Conservation (phyloP, 345 rosid genomes). For the Salix caprea region DNA sequence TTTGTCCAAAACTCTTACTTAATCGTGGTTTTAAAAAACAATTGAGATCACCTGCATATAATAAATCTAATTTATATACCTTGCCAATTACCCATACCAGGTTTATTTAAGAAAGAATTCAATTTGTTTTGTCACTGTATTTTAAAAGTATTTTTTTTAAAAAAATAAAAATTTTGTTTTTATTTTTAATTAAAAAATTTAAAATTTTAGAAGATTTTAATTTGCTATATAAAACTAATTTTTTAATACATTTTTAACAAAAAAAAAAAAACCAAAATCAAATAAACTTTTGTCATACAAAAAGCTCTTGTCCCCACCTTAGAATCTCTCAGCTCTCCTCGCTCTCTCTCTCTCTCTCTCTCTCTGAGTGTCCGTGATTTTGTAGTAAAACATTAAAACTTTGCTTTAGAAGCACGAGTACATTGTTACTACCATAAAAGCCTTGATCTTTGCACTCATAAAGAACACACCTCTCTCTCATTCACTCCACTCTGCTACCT, state of each 20-base stretch:
- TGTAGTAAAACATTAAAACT: not conserved
- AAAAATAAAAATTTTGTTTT: too few species aligned
- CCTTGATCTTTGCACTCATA: not conserved
- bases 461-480: not conserved
- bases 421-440: not conserved
- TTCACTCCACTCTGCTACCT: not conserved
- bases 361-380: not conserved
- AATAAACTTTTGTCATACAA: not conserved
- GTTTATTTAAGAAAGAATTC: too few species aligned
- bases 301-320: not conserved
- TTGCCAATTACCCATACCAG: accelerated
- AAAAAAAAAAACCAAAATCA: too few species aligned
- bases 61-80: too few species aligned
- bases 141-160: too few species aligned
- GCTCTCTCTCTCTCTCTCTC: not conserved
- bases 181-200: too few species aligned
- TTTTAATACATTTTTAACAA: too few species aligned
- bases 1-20: too few species aligned
- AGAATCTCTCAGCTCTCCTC: not conserved
- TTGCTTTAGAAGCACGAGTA: not conserved
- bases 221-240: too few species aligned
- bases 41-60: not conserved
- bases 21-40: not conserved
- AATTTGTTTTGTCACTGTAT: too few species aligned
- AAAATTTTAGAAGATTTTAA: too few species aligned